Base-by-base conservation (phyloP, 345 rosid genomes). In the Salix dunnii region DNA sequence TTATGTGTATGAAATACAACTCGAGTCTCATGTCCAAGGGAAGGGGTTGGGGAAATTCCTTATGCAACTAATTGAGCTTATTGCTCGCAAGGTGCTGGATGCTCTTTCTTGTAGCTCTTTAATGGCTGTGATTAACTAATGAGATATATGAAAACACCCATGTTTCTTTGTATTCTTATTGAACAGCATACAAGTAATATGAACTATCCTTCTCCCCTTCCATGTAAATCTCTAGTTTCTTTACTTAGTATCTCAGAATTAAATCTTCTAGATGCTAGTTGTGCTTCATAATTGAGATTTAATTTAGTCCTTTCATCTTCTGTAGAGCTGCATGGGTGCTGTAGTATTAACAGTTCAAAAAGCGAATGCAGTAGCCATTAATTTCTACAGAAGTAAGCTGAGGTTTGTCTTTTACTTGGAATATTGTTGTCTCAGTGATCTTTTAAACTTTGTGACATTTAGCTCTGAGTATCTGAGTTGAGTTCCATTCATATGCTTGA, bases 1-100 rank as follows among this genome's bases (percentile, higher is more conserved):
- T 70, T 96, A 96, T 58, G 89, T 93, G 40, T 96, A 96, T 72
- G 99, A 96, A 78, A 73, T 93, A 64, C 99, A 91, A 82, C 91
- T 96, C 17, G 91, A 93, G 73, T 76, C 91, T 71, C 76, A 62
- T 31, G 81, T 89, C 70, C 99, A 88, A 80, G 91, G 96, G 36
- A 91, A 87, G 80, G 96, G 98, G 75, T 72, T 93, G 21, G 98
- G 98, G 43, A 87, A 90, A 48, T 90, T 89, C 85, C 81, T 96
- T 67, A 96, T 96, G 99, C 92, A 90, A 78, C 82, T 91, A 73
- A 70, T 92, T 63, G 93, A 91, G 89, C 92, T 89, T 58, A 88
- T 96, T 84, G 99, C 99, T 79, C 79, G 75, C 6, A 91, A 96
- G 97, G 96, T 92, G 70, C 70, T 66, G 18, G 0, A 14, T 43